Evolutionary conservation across 2,329 filamentous ascomycete genomes (phyloP).

Genomic region (Ophiostoma sp.): DNA sequence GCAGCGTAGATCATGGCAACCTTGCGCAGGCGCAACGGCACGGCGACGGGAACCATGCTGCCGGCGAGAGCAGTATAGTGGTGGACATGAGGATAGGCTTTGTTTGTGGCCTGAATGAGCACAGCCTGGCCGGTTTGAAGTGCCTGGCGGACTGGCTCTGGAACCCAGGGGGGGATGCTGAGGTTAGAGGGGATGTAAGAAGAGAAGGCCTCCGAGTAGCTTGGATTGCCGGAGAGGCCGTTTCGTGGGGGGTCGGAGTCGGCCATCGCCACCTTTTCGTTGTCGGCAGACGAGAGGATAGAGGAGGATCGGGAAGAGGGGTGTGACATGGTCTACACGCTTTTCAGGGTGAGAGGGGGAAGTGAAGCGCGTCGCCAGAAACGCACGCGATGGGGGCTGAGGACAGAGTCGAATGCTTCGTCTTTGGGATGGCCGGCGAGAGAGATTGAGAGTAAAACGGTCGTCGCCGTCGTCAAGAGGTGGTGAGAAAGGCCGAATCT

Average conservation of each 20-base stretch:
- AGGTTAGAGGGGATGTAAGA: constrained; percentile 13
- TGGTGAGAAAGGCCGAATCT: too few species aligned
- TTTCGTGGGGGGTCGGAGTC: constrained; percentile 11
- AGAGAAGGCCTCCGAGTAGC: constrained; percentile 15
- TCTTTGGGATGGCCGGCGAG: neutral
- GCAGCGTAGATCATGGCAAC: constrained; percentile 24
- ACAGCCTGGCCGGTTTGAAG: constrained; percentile 15
- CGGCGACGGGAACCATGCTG: constrained; percentile 14
- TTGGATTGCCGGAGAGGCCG: constrained; percentile 1
- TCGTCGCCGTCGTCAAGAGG: too few species aligned
- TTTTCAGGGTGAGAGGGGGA: neutral
- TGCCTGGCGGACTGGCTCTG: neutral
- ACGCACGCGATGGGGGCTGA: neutral
- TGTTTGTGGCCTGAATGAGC: neutral
- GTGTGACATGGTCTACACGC: constrained; percentile 22
- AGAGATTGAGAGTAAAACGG: neutral
- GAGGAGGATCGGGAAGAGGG: constrained; percentile 25
- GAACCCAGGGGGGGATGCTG: constrained; percentile 18
- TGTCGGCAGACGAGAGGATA: constrained; percentile 19
- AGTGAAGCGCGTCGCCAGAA: neutral
- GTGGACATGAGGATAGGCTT: neutral
- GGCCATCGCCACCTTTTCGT: constrained; percentile 18
- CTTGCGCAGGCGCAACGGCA: constrained; percentile 23
- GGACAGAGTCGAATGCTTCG: neutral
- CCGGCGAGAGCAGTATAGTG: constrained; percentile 9